A percentile compares a stretch with the other conserved stretches of the same genome.
These are phyloP conservation scores for Kuraishia capsulata DNA, from an alignment of 805 yeast species.

Conservation along the genomic window DNA sequence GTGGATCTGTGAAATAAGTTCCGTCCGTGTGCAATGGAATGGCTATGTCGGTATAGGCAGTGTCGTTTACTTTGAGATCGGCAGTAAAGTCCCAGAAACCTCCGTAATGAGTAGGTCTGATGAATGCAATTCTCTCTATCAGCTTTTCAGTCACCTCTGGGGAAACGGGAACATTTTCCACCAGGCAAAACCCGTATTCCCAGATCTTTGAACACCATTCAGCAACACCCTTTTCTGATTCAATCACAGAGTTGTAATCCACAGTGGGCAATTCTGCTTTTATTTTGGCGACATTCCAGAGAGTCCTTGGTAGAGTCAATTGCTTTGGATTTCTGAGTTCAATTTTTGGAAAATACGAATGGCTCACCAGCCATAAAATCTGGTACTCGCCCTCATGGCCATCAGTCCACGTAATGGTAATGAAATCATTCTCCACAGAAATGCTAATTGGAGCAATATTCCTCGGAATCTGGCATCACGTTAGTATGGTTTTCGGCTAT, in stretches of 20 bases:
- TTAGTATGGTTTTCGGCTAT: no score
- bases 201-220: slow-evolving; percentile 49
- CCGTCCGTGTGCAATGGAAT: slow-evolving; percentile 65
- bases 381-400: slow-evolving; percentile 30
- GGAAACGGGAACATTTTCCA: slow-evolving; percentile 50
- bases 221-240: slow-evolving; percentile 30
- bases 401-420: slow-evolving; percentile 26
- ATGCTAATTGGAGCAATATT: no score
- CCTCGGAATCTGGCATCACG: no score
- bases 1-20: slow-evolving; percentile 66
- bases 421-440: no score
- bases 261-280: slow-evolving; percentile 34
- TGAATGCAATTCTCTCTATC: slow-evolving; percentile 47
- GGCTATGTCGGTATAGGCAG: slow-evolving; percentile 63
- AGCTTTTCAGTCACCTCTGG: slow-evolving; percentile 52
- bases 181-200: slow-evolving; percentile 51
- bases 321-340: slow-evolving; percentile 21
- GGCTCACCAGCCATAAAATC: slow-evolving; percentile 34
- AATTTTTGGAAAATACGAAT: slow-evolving; percentile 43
- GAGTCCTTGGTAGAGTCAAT: slow-evolving; percentile 22
- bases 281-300: slow-evolving; percentile 38
- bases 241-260: slow-evolving; percentile 37
- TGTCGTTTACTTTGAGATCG: slow-evolving; percentile 56
- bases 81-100: slow-evolving; percentile 76
- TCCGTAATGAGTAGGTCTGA: slow-evolving; percentile 68